phyloP scores from a whole-genome alignment of 495 filamentous ascomycete species.

The Parathielavia hyrcaniae region DNA sequence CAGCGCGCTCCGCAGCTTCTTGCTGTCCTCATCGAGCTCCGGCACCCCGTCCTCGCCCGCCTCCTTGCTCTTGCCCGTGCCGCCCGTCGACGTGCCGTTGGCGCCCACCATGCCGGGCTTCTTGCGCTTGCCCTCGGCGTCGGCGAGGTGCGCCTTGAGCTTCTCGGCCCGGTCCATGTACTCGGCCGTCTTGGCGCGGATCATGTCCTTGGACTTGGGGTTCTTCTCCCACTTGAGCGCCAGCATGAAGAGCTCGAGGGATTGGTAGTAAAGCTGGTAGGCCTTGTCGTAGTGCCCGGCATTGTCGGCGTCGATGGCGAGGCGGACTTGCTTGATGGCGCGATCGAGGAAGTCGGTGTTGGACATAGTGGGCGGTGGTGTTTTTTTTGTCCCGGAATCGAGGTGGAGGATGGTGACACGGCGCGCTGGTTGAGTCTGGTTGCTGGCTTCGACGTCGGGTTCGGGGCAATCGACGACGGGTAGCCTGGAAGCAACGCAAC shows the following conservation, averaged over 20 bases:
- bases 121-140: conserved; percentile 64
- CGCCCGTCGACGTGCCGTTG: conserved; percentile 72
- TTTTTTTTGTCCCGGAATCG: neutral
- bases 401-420: neutral
- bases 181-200: conserved; percentile 81
- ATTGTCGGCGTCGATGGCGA: conserved; percentile 93
- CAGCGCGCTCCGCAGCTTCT: conserved; percentile 87
- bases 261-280: conserved; percentile 88
- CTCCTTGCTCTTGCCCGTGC: conserved; percentile 52
- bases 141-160: conserved; percentile 80
- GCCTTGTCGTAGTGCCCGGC: conserved; percentile 94
- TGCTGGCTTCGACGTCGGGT: neutral
- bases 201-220: conserved; percentile 90
- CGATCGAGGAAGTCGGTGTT: conserved; percentile 95
- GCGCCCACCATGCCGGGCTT: conserved; percentile 74
- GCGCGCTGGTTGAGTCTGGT: conserved; percentile 1
- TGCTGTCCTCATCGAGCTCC: conserved; percentile 77
- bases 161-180: conserved; percentile 99
- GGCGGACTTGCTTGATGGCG: conserved; percentile 91
- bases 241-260: conserved; percentile 93
- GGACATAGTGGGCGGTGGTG: conserved; percentile 59
- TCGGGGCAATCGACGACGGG: too few species aligned
- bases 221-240: conserved; percentile 99
- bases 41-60: conserved; percentile 51
- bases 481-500: too few species aligned